A percentile compares a stretch with the other conserved stretches of the same genome.
phyloP scores from a whole-genome alignment of 2,329 filamentous ascomycete genomes.

The Nigrospora oryzae region DNA sequence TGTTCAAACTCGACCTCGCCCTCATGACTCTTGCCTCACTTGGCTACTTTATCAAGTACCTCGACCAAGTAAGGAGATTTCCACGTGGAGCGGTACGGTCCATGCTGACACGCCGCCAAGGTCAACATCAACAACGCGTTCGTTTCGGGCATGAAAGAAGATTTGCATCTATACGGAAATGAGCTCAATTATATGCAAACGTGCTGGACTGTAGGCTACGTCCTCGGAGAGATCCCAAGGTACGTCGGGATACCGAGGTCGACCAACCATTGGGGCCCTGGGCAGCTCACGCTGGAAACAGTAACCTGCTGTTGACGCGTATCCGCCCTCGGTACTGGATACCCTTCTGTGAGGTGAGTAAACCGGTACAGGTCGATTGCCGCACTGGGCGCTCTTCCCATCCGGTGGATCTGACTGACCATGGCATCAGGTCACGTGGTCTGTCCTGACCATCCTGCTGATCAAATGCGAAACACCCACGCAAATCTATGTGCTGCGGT shows the following conservation, averaged over 20 bases:
- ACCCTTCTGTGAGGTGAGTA: slow-evolving; percentile 19
- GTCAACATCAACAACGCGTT: slow-evolving; percentile 33
- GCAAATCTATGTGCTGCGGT: slow-evolving; percentile 24
- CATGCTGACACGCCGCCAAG: slow-evolving; percentile 16
- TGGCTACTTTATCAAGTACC: slow-evolving; percentile 28
- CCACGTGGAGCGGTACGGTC: not conserved
- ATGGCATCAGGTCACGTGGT: slow-evolving; percentile 12
- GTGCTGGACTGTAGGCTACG: slow-evolving; percentile 20
- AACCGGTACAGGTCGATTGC: too few relatives aligned
- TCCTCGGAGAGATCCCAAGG: slow-evolving; percentile 21
- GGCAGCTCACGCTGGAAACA: slow-evolving; percentile 7
- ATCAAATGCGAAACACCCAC: slow-evolving; percentile 21
- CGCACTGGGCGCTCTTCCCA: too few relatives aligned
- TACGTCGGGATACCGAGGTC: slow-evolving; percentile 1
- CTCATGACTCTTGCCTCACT: slow-evolving; percentile 29
- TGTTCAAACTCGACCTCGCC: slow-evolving; percentile 33
- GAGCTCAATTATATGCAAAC: slow-evolving; percentile 24
- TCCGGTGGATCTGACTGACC: not conserved
- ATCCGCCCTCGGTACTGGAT: slow-evolving; percentile 28
- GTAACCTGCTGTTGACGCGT: slow-evolving; percentile 23
- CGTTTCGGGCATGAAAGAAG: slow-evolving; percentile 36
- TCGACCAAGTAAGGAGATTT: slow-evolving; percentile 11
- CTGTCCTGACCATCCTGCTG: slow-evolving; percentile 22
- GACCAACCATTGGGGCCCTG: too few relatives aligned
- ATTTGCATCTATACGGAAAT: slow-evolving; percentile 29